A percentile compares a stretch with the other conserved stretches of the same genome.
phyloP scores from a whole-genome alignment of 768 basidiomycete genomes.

The Chalciporus chontae region DNA sequence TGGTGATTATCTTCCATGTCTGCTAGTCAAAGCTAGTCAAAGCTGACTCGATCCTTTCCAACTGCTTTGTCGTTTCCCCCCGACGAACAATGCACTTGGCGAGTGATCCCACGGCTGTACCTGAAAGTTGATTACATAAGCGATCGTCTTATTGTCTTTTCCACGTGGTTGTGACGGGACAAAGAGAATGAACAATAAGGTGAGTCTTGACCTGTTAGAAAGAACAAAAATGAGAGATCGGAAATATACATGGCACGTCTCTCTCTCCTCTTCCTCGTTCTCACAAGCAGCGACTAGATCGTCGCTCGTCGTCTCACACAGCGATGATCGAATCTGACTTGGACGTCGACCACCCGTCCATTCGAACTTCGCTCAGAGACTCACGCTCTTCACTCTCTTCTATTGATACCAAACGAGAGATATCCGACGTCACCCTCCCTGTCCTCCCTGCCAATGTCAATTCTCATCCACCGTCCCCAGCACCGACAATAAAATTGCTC shows the following conservation, averaged over 20 bases:
- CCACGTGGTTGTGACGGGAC: slow-evolving; percentile 11
- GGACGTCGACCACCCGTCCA: not conserved
- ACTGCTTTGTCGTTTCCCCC: too few species aligned
- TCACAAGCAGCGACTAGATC: not conserved
- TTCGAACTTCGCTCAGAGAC: slow-evolving; percentile 13
- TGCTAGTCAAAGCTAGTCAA: too few species aligned
- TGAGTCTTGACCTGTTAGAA: not conserved
- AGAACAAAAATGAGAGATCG: slow-evolving; percentile 22
- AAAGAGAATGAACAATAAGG: slow-evolving; percentile 22
- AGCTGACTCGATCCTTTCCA: too few species aligned
- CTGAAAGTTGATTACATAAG: slow-evolving; percentile 8
- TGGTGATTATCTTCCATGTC: too few species aligned
- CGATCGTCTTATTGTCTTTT: slow-evolving; percentile 22
- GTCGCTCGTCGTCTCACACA: slow-evolving; percentile 27
- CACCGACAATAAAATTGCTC: slow-evolving; percentile 59
- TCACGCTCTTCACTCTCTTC: slow-evolving; percentile 13
- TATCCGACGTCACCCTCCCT: slow-evolving; percentile 1
- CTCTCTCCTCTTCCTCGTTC: slow-evolving; percentile 12
- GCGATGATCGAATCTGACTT: slow-evolving; percentile 29
- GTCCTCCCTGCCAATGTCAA: slow-evolving; percentile 18
- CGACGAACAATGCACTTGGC: too few species aligned
- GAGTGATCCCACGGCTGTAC: too few species aligned
- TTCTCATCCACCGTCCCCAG: slow-evolving; percentile 26
- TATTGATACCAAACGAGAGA: slow-evolving; percentile 17
- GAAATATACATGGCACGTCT: slow-evolving; percentile 2